These are phyloP conservation scores for Aspergillus sp. DNA, from an alignment of 2,329 filamentous ascomycete species.

Conservation along the genomic window DNA sequence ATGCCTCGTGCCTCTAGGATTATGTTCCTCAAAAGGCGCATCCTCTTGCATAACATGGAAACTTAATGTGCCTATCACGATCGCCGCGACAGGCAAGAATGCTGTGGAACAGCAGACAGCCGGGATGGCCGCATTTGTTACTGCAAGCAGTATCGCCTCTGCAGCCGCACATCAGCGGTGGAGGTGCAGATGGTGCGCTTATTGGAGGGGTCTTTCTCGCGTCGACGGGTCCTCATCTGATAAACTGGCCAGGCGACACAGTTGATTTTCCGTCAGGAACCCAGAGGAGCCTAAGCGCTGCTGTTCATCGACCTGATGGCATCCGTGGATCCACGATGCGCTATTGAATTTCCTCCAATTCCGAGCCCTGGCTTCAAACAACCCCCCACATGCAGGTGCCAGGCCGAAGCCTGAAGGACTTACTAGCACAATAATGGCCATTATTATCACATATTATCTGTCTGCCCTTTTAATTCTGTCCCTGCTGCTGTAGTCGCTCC, in stretches of 20 bases:
- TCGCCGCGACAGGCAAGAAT: background rate
- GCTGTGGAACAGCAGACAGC: background rate
- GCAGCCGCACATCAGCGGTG: background rate
- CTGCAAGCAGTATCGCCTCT: background rate
- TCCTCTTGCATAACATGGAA: no score
- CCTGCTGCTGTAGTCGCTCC: background rate
- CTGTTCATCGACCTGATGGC: background rate
- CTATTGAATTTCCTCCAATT: conserved; percentile 6
- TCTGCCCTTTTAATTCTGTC: background rate
- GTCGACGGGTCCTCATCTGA: background rate
- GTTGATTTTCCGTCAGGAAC: background rate
- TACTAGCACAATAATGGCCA: background rate
- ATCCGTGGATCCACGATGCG: conserved; percentile 4
- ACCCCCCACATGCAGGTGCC: background rate
- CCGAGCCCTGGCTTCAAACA: background rate
- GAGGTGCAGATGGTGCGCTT: background rate
- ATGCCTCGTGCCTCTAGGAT: background rate
- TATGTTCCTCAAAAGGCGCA: background rate
- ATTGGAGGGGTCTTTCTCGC: background rate
- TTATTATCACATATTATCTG: background rate
- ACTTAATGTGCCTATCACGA: no score
- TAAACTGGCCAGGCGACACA: background rate
- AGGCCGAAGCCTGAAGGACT: background rate
- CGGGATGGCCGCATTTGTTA: background rate
- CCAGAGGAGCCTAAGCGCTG: background rate